A percentile compares a stretch with the other conserved stretches of the same genome.
phyloP scores from a whole-genome alignment of 2,329 filamentous ascomycete species.

The Pyrenochaeta sp. region DNA sequence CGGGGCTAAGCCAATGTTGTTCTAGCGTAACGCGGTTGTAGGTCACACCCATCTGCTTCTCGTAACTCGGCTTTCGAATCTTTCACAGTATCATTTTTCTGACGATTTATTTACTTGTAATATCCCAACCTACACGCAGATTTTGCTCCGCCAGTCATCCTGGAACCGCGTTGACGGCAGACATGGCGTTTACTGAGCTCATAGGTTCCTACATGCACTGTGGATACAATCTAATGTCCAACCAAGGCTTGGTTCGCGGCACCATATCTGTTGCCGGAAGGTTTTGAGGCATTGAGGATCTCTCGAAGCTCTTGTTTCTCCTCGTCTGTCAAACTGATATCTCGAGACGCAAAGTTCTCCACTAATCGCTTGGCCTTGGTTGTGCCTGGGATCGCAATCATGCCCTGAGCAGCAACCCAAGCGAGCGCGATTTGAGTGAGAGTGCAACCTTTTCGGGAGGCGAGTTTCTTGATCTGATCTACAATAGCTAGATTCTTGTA shows the following conservation, averaged over 20 bases:
- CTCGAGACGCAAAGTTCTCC: slow-evolving; percentile 19
- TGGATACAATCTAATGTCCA: slow-evolving; percentile 5
- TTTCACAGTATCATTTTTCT: too few relatives aligned
- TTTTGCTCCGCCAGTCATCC: too few relatives aligned
- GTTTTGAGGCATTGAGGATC: slow-evolving; percentile 47
- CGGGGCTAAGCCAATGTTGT: not conserved
- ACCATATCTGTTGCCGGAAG: slow-evolving; percentile 45
- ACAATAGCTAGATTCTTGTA: slow-evolving; percentile 42
- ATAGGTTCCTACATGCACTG: too few relatives aligned
- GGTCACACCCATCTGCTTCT: not conserved
- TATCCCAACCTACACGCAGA: too few relatives aligned
- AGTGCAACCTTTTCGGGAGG: slow-evolving; percentile 60
- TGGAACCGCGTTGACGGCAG: too few relatives aligned
- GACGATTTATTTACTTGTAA: too few relatives aligned
- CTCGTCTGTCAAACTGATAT: slow-evolving; percentile 16
- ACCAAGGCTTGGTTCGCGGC: slow-evolving; percentile 25
- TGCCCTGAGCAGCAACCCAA: slow-evolving; percentile 42
- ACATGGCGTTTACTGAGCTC: too few relatives aligned
- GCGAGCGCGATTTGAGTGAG: slow-evolving; percentile 62
- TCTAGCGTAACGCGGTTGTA: not conserved
- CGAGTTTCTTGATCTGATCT: slow-evolving; percentile 34
- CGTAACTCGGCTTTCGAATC: too few relatives aligned
- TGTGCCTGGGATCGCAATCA: slow-evolving; percentile 64
- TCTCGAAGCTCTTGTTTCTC: slow-evolving; percentile 17
- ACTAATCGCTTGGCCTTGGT: slow-evolving; percentile 14